Percentiles rank a stretch among this genome's conserved stretches.
Evolutionary conservation across 2,329 filamentous ascomycete species (phyloP).

Genomic region (Penicillium expansum): DNA sequence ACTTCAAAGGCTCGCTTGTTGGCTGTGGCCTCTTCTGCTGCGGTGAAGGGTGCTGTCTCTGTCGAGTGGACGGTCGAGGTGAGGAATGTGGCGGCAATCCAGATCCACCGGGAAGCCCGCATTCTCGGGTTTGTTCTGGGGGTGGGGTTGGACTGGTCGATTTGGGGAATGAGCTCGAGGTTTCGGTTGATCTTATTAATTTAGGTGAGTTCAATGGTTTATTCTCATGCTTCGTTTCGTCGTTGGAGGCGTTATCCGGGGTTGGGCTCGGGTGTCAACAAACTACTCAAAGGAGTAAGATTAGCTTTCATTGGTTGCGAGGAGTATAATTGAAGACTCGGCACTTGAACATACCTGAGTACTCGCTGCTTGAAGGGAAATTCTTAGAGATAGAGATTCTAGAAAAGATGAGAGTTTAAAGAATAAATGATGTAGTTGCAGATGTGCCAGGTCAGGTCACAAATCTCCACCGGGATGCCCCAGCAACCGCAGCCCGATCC

Average conservation of each 20-base stretch:
- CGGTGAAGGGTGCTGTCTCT: slow-evolving; percentile 31
- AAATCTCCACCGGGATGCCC: slow-evolving; percentile 34
- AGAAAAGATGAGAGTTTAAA: background rate
- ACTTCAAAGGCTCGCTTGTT: slow-evolving; percentile 31
- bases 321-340: background rate
- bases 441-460: slow-evolving; percentile 21
- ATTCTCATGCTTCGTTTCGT: slow-evolving; percentile 12
- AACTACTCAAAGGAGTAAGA: slow-evolving; percentile 34
- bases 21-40: slow-evolving; percentile 23
- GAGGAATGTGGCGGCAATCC: slow-evolving; percentile 33
- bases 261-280: slow-evolving; percentile 30
- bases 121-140: slow-evolving; percentile 26
- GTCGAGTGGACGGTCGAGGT: slow-evolving; percentile 30
- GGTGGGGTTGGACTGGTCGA: background rate
- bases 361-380: background rate
- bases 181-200: background rate
- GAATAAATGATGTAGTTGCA: slow-evolving; percentile 22
- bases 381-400: background rate
- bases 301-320: slow-evolving; percentile 7
- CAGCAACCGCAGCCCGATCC: slow-evolving; percentile 32
- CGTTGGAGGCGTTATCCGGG: slow-evolving; percentile 8
- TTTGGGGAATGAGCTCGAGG: background rate
- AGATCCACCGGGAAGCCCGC: slow-evolving; percentile 35
- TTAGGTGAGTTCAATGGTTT: background rate
- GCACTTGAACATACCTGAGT: background rate